A percentile compares a stretch with the other conserved stretches of the same genome.
These are phyloP conservation scores for Saccharomycopsis sp. DNA, from an alignment of 805 yeast species.

Conservation along the genomic window DNA sequence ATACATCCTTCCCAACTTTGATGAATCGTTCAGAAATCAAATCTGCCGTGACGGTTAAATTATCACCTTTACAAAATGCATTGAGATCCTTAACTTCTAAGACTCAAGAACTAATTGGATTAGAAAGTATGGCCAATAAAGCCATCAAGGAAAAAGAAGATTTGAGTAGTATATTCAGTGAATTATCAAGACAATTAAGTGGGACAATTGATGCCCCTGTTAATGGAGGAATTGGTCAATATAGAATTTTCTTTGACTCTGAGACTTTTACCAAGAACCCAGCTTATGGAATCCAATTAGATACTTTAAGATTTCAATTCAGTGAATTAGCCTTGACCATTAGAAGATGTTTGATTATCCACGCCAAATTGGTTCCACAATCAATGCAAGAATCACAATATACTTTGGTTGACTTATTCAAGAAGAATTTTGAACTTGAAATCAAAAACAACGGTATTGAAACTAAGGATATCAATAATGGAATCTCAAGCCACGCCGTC, in stretches of 20 bases:
- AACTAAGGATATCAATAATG: conserved; percentile 21
- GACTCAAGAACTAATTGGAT: conserved; percentile 59
- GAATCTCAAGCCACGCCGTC: conserved; percentile 17
- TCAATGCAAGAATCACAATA: conserved; percentile 53
- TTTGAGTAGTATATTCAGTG: conserved; percentile 41
- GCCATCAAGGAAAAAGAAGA: conserved; percentile 43
- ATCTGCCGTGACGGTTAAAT: conserved; percentile 33
- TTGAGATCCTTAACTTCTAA: conserved; percentile 53
- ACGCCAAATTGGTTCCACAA: conserved; percentile 51
- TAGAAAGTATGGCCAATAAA: conserved; percentile 49
- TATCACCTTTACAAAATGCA: conserved; percentile 84
- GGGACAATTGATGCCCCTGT: conserved; percentile 92
- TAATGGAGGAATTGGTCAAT: conserved; percentile 85
- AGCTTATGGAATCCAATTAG: conserved; percentile 23
- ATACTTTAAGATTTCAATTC: conserved; percentile 35
- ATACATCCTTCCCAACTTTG: conserved; percentile 72
- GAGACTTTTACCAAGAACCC: conserved; percentile 23
- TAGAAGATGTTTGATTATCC: conserved; percentile 55
- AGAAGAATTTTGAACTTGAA: conserved; percentile 58
- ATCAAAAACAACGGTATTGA: conserved; percentile 31
- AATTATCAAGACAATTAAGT: conserved; percentile 57
- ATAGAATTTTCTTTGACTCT: conserved; percentile 53
- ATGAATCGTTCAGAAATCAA: conserved; percentile 76
- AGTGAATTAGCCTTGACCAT: conserved; percentile 58
- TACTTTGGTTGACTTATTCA: conserved; percentile 52